Base-by-base conservation (phyloP, 2,329 filamentous ascomycete genomes). In the Bipolaris oryzae region DNA sequence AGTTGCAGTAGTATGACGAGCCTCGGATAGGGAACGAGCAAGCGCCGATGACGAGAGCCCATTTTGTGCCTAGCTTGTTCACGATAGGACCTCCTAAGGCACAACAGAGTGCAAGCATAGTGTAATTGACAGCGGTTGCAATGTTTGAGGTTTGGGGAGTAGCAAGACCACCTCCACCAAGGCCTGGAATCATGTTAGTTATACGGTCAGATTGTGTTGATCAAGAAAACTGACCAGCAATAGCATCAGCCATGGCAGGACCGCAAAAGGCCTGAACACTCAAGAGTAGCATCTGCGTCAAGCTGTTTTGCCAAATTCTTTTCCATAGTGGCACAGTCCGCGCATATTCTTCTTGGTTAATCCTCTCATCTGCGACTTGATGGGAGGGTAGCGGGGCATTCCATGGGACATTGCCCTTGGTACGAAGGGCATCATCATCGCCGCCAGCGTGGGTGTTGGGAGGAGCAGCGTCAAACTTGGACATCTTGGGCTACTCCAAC, bases 211-310 rank as follows among this genome's bases (percentile, higher is more conserved):
- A 15, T 11, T n/a, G 5, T 6, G 6, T 13, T 16, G 23, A 5
- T 10, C 16, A 18, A 31, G 6, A 6, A 9, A 5, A 37, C 56
- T 46, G 33, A 67, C 68, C 69, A 46, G 69, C 69, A 37, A 71
- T 71, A n/a, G 69, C 69, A 55, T 71, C 69, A 2, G 66, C 68
- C 69, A 71, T 71, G 2, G 69, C 69, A 46, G 69, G 69, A 44
- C 69, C 69, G 37, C 67, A 70, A 50, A 81, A 81, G 0, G 78
- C 78, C 60, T 82, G 80, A 9, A 81, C 66, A 38, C 79, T 81
- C 10, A 82, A 64, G 4, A 81, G 70, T 63, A 81, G 66, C 80
- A 82, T 81, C 66, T 82, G 79, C 5, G 79, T 81, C 61, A 82
- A 72, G 60, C 79, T 81, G 60, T 81, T 77, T 58, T 79, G 77